Evolutionary conservation across 176 grass and related monocot genomes (phyloP), one percentile per base, ranked within the genome.

Genomic region (Puccinellia tenuiflora): DNA sequence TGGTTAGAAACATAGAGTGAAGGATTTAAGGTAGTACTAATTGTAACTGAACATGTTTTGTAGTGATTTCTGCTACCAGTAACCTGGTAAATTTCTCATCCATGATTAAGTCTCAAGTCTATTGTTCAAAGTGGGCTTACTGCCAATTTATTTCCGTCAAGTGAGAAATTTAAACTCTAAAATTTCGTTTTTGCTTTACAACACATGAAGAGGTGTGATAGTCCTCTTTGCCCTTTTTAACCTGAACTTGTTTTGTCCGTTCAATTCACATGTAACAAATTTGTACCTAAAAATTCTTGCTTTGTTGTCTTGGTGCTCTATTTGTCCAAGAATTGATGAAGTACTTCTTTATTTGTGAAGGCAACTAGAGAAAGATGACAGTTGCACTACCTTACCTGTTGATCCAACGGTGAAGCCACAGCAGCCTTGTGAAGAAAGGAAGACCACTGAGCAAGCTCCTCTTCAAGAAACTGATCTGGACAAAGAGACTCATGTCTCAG

Each of bases 381-480:
- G 45, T 29, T 55, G 55, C 9, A 80, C 54, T 50, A 50, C 53
- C 42, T 61, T 79, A 30, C 40, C 55, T 1, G 59, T 54, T 56
- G 76, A 53, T 85, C 54, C 38, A 66, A 64, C 16, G 10, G 79
- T 81, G 79, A 74, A 13, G 52, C 70, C 14, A 68, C 75, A 77
- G 15, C 68, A 78, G 31, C 66, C 28, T 33, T 59, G 5, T 56
- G 68, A 73, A 66, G 69, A 92, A 83, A 84, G 47, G 8, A 72
- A 75, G 53, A 16, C 75, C 46, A 52, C 18, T n/a, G 82, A 90
- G 80, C 68, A 82, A 39, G 69, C 73, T 78, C 87, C 87, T 68
- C 47, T 81, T 90, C 74, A 78, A 80, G 68, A 81, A 88, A 79
- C 57, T 46, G 66, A 74, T 85, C 47, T 57, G 38, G 66, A 39